Evolutionary conservation across 2,329 filamentous ascomycete species (phyloP), one percentile per base, ranked within the genome.

Genomic region (Acephala macrosclerotiorum): DNA sequence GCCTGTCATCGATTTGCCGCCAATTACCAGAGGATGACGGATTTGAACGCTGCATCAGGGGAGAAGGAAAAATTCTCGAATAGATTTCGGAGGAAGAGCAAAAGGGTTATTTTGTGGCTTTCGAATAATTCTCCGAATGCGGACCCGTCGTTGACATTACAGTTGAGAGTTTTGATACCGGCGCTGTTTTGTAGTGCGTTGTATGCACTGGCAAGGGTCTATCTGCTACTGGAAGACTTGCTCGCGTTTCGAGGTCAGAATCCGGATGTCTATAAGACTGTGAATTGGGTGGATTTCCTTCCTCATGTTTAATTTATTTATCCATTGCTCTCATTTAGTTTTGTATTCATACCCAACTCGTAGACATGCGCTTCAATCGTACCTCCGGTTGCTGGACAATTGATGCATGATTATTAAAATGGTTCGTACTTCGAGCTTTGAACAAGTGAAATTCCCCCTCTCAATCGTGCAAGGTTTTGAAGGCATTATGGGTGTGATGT

Each of bases 161-260:
- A n/a, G n/a, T 25, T 61, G 47, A 55, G 47, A 2, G 60, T 53
- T n/a, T 20, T 58, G 9, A 12, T 58, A 8, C 55, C 55, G 6
- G 33, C 29, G n/a, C 20, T 58, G 9, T 58, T 58, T 40, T 56
- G 16, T 35, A 33, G 12, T 12, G 51, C 51, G 29, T 26, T 33
- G 51, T 56, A 56, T 56, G 51, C 51, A 29, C 16, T 56, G 16
- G 55, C 55, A 26, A n/a, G 55, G 16, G 6, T 38, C 3, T 58
- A 58, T 38, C 55, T 36, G 6, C n/a, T 58, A 3, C 18, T 58
- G 55, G 55, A 58, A 25, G 55, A 58, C 20, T n/a, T 58, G 18
- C n/a, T 58, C 6, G 29, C 55, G n/a, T 58, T 58, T 26, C 55
- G 55, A 5, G 55, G 55, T 29, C 55, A 58, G 25, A 40, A 58